These are phyloP conservation scores for Trichosporon sp. DNA, from an alignment of 1,284 basidiomycete species.

Conservation along the genomic window DNA sequence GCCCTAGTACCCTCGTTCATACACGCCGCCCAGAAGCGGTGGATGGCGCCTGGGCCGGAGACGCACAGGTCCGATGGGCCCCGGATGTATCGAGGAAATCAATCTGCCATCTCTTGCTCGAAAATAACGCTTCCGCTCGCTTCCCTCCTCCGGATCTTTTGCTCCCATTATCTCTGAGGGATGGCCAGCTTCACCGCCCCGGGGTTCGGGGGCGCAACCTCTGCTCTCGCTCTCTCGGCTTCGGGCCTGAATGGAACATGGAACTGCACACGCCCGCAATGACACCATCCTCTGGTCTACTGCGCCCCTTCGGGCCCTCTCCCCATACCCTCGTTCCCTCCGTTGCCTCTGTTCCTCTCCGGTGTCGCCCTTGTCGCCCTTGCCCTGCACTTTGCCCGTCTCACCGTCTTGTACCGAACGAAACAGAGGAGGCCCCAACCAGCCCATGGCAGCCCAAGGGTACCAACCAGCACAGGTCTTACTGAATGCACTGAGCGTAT, in stretches of 20 bases:
- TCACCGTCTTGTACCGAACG: background rate
- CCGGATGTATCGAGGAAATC: constrained; percentile 13
- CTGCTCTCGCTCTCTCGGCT: background rate
- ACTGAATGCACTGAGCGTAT: constrained; percentile 1
- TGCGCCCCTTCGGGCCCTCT: background rate
- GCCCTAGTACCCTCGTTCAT: background rate
- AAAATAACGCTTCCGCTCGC: constrained; percentile 20
- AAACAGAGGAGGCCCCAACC: background rate
- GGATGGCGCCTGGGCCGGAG: background rate
- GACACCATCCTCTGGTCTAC: background rate
- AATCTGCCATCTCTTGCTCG: background rate
- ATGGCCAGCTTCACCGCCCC: background rate
- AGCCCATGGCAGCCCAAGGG: background rate
- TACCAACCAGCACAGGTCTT: background rate
- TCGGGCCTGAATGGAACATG: background rate
- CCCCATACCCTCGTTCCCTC: background rate
- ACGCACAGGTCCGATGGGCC: background rate
- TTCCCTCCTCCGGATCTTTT: constrained; percentile 2
- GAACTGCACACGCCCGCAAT: background rate
- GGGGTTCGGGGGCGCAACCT: background rate
- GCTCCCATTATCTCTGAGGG: background rate
- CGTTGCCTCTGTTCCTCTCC: background rate
- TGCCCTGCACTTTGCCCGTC: background rate
- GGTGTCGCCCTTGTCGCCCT: too few relatives aligned
- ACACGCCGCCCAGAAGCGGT: background rate